Conservation (phyloP, 2,329 filamentous ascomycete species). For the Teratosphaeria nubilosa region DNA sequence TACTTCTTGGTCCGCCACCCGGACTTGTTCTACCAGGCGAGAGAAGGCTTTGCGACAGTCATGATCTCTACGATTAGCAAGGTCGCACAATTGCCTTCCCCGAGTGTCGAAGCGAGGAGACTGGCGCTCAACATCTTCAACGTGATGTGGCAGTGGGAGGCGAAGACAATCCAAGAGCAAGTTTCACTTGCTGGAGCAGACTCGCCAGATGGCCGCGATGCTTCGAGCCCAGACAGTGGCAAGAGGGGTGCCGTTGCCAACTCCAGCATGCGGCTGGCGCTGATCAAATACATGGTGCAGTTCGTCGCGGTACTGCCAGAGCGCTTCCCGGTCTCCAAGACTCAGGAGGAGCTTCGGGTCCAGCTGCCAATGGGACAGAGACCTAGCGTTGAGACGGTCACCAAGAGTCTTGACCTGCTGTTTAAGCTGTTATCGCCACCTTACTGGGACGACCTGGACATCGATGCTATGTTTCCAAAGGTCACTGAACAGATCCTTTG, state of each 20-base stretch:
- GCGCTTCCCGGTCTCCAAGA: conserved; percentile 61
- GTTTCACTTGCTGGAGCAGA: conserved; percentile 22
- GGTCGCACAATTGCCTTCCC: conserved; percentile 70
- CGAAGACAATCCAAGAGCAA: conserved; percentile 61
- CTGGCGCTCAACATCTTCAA: conserved; percentile 83
- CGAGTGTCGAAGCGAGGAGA: conserved; percentile 85
- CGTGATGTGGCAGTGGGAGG: conserved; percentile 87
- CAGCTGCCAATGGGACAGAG: conserved; percentile 34
- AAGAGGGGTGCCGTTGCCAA: conserved; percentile 29
- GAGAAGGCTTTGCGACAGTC: conserved; percentile 79
- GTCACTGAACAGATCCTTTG: conserved; percentile 78
- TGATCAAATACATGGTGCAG: conserved; percentile 90
- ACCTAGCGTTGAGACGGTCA: conserved; percentile 65
- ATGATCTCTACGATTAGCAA: conserved; percentile 86
- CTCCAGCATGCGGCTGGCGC: conserved; percentile 57
- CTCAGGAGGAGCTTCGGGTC: conserved; percentile 16
- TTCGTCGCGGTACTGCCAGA: conserved; percentile 89
- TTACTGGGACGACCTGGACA: conserved; percentile 84
- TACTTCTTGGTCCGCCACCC: conserved; percentile 90
- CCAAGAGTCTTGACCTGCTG: conserved; percentile 71
- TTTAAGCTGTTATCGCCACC: conserved; percentile 75
- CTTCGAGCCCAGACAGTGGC: conserved; percentile 6
- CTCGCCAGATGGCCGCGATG: conserved; percentile 10
- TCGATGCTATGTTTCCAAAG: conserved; percentile 75
- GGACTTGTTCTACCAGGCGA: conserved; percentile 85